Evolutionary conservation across 2,329 filamentous ascomycete species (phyloP).

Genomic region (Paecilomyces sp.): DNA sequence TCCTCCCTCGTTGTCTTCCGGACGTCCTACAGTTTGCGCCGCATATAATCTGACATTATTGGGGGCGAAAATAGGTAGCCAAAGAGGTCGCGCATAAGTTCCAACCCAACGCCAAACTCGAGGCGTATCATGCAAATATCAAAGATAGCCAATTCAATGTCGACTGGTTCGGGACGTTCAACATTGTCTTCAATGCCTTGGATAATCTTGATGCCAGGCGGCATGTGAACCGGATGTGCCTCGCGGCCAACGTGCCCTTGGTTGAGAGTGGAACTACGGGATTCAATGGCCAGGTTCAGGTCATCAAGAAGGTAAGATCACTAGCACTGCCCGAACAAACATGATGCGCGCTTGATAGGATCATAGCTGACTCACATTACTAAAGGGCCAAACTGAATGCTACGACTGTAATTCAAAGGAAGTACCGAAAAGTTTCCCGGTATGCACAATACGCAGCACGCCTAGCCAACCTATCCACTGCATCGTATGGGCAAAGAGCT

Average conservation of each 20-base stretch:
- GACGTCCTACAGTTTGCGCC: background rate
- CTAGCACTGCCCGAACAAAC: background rate
- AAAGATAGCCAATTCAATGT: constrained; percentile 82
- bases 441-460: constrained; percentile 95
- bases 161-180: constrained; percentile 78
- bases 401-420: constrained; percentile 93
- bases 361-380: constrained; percentile 2
- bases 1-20: background rate
- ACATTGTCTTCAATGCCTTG: constrained; percentile 89
- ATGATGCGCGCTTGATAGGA: constrained; percentile 3
- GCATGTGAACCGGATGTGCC: constrained; percentile 96
- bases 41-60: constrained; percentile 9
- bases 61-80: constrained; percentile 57
- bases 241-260: constrained; percentile 81
- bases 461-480: constrained; percentile 96
- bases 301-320: constrained; percentile 67
- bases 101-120: constrained; percentile 79
- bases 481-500: constrained; percentile 98
- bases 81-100: constrained; percentile 87
- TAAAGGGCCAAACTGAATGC: constrained; percentile 73
- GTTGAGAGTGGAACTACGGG: constrained; percentile 97
- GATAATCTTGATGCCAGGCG: constrained; percentile 91
- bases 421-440: constrained; percentile 84
- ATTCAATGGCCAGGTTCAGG: constrained; percentile 95
- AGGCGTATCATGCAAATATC: constrained; percentile 90